Evolutionary conservation across 805 yeast species (phyloP), one percentile per base, ranked within the genome.

Genomic region (Candida berthetii): DNA sequence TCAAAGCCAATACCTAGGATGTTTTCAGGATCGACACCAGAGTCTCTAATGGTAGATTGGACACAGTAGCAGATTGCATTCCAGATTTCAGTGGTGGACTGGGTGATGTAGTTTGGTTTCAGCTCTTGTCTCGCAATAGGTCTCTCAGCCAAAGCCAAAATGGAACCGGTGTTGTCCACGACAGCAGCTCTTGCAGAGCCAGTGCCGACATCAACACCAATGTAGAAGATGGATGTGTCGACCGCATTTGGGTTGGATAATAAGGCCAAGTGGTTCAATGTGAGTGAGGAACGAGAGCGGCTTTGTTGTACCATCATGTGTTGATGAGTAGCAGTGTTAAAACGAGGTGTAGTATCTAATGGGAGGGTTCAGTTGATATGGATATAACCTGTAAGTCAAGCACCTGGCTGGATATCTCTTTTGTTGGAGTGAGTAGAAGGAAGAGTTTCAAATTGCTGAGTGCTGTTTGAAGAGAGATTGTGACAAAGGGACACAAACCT

Each of bases 161-260:
- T 89, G 35, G 84, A 80, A 38, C 98, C 98, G 34, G 74, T 68
- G 53, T 80, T 76, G 60, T 90, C 93, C 48, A 91, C 86, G 14
- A 93, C 69, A 54, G 96, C 91, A 5, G 98, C 98, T 48, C 99
- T 72, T 6, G 96, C 97, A 2, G 96, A 85, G 14, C 98, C 99
- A 0, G 98, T 90, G n/a, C 99, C 99, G 20, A 93, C 95, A 57
- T 87, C 96, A 7, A 87, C 89, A 41, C 96, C 96, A 42, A 87
- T 76, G 55, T 80, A 86, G 60, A 64, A 66, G 19, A 56, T 50
- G 20, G 58, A 49, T 3, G 60, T 56, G 42, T 56, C 60, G 34
- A 56, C 44, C 19, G 58, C 49, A 20, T 48, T 48, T 4, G 60
- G 59, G 45, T 56, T 44, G 39, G 52, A 48, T 16, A 56, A 42